Percentiles rank a stretch among this genome's conserved stretches.
Evolutionary conservation across 2,329 filamentous ascomycete genomes (phyloP).

Genomic region (Diplodia intermedia): DNA sequence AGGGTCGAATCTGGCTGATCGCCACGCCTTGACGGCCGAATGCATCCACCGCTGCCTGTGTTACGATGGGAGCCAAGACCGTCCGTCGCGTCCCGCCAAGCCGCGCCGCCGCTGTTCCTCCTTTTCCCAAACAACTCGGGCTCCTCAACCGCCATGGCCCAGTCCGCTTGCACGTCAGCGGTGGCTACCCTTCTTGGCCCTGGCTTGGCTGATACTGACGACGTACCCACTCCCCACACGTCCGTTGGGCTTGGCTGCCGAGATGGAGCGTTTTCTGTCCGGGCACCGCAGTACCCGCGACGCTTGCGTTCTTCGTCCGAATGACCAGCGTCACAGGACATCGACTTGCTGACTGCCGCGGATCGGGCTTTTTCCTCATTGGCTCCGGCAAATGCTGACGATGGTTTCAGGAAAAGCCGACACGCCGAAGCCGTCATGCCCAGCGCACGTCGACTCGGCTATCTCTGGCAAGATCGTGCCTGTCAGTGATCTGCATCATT

Average conservation of each 20-base stretch:
- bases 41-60: slow-evolving; percentile 21
- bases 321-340: background rate
- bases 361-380: background rate
- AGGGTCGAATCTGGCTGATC: slow-evolving; percentile 6
- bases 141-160: slow-evolving; percentile 4
- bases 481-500: background rate
- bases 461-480: slow-evolving; percentile 2
- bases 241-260: slow-evolving; percentile 11
- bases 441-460: background rate
- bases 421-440: background rate
- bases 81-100: slow-evolving; percentile 26
- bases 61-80: slow-evolving; percentile 14
- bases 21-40: slow-evolving; percentile 16
- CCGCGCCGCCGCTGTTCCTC: slow-evolving; percentile 12
- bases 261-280: background rate
- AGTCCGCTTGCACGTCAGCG: background rate
- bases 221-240: slow-evolving; percentile 19
- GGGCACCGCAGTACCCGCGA: background rate
- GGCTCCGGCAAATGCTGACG: slow-evolving; percentile 7
- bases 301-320: slow-evolving; percentile 3
- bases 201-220: slow-evolving; percentile 24
- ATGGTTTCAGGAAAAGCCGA: slow-evolving; percentile 1
- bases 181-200: slow-evolving; percentile 9
- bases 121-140: slow-evolving; percentile 8
- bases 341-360: background rate